A percentile compares a stretch with the other conserved stretches of the same genome.
Conservation (phyloP, 805 yeast species). For the Yarrowia sp. region DNA sequence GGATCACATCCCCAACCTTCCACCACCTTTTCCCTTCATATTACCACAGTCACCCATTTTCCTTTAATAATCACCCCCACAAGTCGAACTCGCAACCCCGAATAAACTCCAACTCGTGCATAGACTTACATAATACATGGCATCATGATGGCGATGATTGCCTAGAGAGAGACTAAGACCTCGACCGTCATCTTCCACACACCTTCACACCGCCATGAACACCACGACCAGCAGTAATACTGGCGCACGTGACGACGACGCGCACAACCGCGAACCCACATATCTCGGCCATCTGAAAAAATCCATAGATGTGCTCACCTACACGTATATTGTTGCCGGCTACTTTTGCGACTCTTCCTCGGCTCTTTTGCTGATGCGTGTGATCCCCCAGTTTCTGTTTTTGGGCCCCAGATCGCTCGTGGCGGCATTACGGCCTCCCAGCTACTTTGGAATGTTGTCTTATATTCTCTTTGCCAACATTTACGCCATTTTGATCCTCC, state of each 20-base stretch:
- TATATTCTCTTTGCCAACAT: slow-evolving; percentile 15
- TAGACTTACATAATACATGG: neutral
- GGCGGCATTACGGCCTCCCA: slow-evolving; percentile 18
- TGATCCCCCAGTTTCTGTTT: slow-evolving; percentile 14
- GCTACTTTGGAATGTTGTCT: slow-evolving; percentile 11
- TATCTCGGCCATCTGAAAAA: slow-evolving; percentile 21
- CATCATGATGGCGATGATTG: neutral
- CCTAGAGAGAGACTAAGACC: no score
- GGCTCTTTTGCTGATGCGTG: slow-evolving; percentile 3
- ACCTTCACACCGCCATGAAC: neutral
- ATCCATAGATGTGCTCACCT: slow-evolving; percentile 35
- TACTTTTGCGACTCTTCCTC: slow-evolving; percentile 37
- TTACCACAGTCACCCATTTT: no score
- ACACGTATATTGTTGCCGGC: slow-evolving; percentile 37
- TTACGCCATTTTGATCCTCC: slow-evolving; percentile 15
- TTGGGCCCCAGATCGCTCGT: slow-evolving; percentile 8
- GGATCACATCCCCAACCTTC: no score
- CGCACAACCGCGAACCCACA: slow-evolving; percentile 8
- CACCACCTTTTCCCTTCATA: no score
- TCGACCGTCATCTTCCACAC: neutral
- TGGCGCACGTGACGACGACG: neutral
- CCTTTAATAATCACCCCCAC: no score
- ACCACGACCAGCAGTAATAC: neutral
- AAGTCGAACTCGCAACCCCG: slow-evolving; percentile 10
- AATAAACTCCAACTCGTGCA: neutral